Evolutionary conservation across 768 basidiomycete species (phyloP), one percentile per base, ranked within the genome.

Genomic region (Leccinum subgranulosum): DNA sequence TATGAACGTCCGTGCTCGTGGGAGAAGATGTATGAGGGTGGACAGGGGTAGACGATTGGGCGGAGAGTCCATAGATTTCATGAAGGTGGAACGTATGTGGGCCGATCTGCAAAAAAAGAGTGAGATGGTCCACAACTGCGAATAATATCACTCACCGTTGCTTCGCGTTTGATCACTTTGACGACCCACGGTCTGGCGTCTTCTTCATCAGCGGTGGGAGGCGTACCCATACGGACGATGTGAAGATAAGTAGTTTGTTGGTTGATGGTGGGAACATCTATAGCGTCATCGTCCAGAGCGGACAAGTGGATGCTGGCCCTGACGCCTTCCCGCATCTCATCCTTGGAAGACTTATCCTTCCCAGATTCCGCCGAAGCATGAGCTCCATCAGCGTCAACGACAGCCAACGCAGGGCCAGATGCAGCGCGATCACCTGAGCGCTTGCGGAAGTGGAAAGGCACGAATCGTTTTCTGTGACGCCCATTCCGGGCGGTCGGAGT

Each of bases 31-130:
- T 65, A 9, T 74, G 74, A 15, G 78, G 70, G 27, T 74, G 66
- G 45, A 59, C 61, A 17, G 72, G 60, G 4, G 74, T 60, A 41
- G 77, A 72, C 9, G 81, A 73, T 51, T 81, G 74, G 7, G 89
- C 84, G 0, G 91, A 86, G 6, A 98, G 81, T 49, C 94, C 94
- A 64, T 90, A 98, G 49, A 98, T 98, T 69, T 98, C 94, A 67
- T 96, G 94, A 29, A 98, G 78, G 54, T 94, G 89, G 85, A 98
- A 98, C 0, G 92, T 93, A 67, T 95, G 93, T 6, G 88, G 81
- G 3, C 94, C 94, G 66, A 98, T 97, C 87, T 90, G n/a, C 27
- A 28, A 56, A 31, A 31, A 33, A 54, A 21, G n/a, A 8, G 12
- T 43, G 54, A 34, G 59, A 59, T 3, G 34, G 45, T 49, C 41